A percentile compares a stretch with the other conserved stretches of the same genome.
These are phyloP conservation scores for Alternaria burnsii DNA, from an alignment of 2,329 filamentous ascomycete species.

Conservation along the genomic window DNA sequence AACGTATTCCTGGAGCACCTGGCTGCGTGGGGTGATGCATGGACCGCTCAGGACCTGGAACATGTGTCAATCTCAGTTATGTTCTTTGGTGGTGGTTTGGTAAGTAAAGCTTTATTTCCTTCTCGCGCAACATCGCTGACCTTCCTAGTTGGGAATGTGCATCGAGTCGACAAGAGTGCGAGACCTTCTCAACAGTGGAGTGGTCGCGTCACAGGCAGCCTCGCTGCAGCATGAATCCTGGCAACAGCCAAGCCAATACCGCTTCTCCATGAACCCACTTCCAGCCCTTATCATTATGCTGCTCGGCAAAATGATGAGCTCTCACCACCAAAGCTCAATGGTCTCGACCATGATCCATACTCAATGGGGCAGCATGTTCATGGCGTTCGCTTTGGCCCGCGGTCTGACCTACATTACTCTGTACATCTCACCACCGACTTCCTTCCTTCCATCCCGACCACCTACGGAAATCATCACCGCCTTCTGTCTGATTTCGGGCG, in stretches of 20 bases:
- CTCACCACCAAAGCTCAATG: slow-evolving; percentile 84
- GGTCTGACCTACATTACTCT: slow-evolving; percentile 80
- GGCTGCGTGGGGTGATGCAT: slow-evolving; percentile 72
- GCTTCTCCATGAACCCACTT: slow-evolving; percentile 84
- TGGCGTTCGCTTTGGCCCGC: slow-evolving; percentile 81
- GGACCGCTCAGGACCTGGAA: slow-evolving; percentile 83
- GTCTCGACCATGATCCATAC: slow-evolving; percentile 90
- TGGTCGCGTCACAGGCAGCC: slow-evolving; percentile 51
- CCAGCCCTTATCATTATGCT: slow-evolving; percentile 87
- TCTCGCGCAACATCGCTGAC: slow-evolving; percentile 32
- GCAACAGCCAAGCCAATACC: slow-evolving; percentile 71
- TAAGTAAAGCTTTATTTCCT: slow-evolving; percentile 55
- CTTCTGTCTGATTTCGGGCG: slow-evolving; percentile 87
- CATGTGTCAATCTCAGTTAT: slow-evolving; percentile 92
- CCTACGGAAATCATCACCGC: slow-evolving; percentile 88
- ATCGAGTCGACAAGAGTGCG: slow-evolving; percentile 75
- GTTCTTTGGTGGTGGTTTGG: slow-evolving; percentile 90
- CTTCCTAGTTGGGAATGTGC: slow-evolving; percentile 74
- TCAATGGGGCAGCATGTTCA: slow-evolving; percentile 89
- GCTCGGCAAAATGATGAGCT: slow-evolving; percentile 93
- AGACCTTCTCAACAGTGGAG: slow-evolving; percentile 66
- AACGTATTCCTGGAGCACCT: slow-evolving; percentile 96
- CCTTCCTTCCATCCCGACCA: slow-evolving; percentile 81
- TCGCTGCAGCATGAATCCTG: slow-evolving; percentile 55
- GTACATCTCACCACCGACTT: slow-evolving; percentile 82